Base-by-base conservation (phyloP, 176 grass and related monocot species). In the Calamus simplicifolius region DNA sequence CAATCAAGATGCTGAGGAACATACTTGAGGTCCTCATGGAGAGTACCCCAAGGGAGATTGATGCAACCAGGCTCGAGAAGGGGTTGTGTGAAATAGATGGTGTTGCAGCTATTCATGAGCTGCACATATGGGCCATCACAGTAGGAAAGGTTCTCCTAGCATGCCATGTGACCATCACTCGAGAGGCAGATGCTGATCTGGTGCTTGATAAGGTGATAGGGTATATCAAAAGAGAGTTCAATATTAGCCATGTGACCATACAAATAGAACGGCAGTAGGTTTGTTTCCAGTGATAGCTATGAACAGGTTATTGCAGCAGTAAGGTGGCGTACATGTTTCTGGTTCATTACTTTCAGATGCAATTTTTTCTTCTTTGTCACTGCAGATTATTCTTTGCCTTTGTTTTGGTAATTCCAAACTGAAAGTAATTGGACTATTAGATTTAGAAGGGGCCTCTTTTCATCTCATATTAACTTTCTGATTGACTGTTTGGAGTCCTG, bases 41-140 rank as follows among this genome's bases (percentile, higher is more conserved):
- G 59, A 80, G 77, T 49, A 80, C 77, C 1, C 77, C 77, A 5
- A 55, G 77, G 52, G 69, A 79, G 29, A 73, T 79, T 14, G 56
- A 80, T 14, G 63, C 69, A 15, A 73, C 77, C 23, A 67, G 57
- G 51, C 55, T 73, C 21, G 69, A 80, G 53, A 54, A 69, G 29
- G 77, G 77, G 19, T 58, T 80, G 25, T 80, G 77, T 8, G 29
- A 49, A 29, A 30, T 80, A 62, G 77, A 73, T 31, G 63, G 70
- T 18, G 77, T 80, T 30, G 55, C 73, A 30, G 70, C 77, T 0
- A 62, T 80, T 5, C 69, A 73, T 2, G 63, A 80, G 63, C 66
- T 80, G 29, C 77, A 80, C 57, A 73, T 80, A 52, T 80, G 77
- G 77, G 77, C 77, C 1, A 80, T 80, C 52, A 80, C 69, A 7